Evolutionary conservation across 1,284 basidiomycete species (phyloP), one percentile per base, ranked within the genome.

Genomic region (Cutaneotrichosporon spelunceum): DNA sequence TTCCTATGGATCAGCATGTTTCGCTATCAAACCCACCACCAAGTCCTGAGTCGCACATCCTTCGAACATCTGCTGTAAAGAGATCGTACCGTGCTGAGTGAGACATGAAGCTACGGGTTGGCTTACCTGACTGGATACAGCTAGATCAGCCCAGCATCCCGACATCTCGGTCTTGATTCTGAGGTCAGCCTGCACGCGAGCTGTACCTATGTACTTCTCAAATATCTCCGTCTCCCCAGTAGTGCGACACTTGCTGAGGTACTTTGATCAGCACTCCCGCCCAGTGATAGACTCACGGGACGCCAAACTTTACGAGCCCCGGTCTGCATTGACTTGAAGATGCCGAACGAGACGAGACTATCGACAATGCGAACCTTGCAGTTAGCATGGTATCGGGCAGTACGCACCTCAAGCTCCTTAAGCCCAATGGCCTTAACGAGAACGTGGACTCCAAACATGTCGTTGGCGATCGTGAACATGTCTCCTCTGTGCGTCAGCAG

Each of bases 381-480:
- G 19, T 54, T 34, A 56, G 49, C 21, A 11, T 13, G 9, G 26
- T 13, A 42, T 26, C 11, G 19, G 39, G 68, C 59, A 23, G 39
- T 42, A n/a, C 8, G 16, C 9, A 74, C 74, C 67, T 77, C 74
- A 5, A 77, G 66, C 59, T 77, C 75, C 57, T 70, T 72, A 30
- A 72, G 61, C 3, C 68, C 60, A 24, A 77, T 64, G 5, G 74
- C 75, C 53, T 75, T 75, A 60, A 73, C 73, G 34, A 77, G 64
- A n/a, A 77, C 75, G 53, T 77, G 75, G 1, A 73, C 74, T 1
- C 75, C 75, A 63, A 75, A 75, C 52, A 75, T 75, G 64, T 75
- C 71, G 60, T 73, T 74, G 13, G 75, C 75, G 56, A 77, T 77
- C 26, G 68, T 55, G 23, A 77, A 70, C 19, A 77, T 65, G 23